phyloP scores from a whole-genome alignment of 2,329 filamentous ascomycete species.

The Parastagonospora nodorum region DNA sequence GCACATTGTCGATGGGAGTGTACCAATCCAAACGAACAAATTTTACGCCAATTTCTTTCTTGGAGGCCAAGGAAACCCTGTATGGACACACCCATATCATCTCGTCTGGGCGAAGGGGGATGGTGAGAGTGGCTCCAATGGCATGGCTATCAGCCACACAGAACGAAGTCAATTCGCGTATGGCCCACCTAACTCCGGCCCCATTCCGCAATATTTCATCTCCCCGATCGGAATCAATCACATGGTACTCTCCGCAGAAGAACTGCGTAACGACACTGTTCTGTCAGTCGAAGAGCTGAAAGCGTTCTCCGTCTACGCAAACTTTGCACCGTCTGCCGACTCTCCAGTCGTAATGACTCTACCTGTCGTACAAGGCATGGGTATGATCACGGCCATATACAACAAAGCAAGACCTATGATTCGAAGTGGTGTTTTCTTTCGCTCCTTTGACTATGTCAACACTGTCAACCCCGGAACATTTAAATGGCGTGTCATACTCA shows the following conservation, averaged over 20 bases:
- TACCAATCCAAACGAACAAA: conserved; percentile 74
- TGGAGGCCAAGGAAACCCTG: conserved; percentile 68
- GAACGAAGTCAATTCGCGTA: conserved; percentile 69
- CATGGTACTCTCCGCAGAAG: conserved; percentile 77
- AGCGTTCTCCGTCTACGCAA: conserved; percentile 68
- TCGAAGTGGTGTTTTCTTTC: conserved; percentile 77
- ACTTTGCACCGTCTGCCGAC: conserved; percentile 62
- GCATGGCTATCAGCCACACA: conserved; percentile 77
- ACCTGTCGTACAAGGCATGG: conserved; percentile 88
- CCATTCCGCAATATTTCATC: conserved; percentile 69
- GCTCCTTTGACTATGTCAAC: conserved; percentile 57
- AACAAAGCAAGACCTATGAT: conserved; percentile 71
- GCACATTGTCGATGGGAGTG: conserved; percentile 44
- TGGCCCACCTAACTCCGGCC: conserved; percentile 14
- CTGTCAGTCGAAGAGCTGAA: conserved; percentile 58
- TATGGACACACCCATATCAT: conserved; percentile 72
- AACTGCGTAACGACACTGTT: conserved; percentile 67
- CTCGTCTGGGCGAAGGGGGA: conserved; percentile 53
- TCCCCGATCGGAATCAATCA: conserved; percentile 86
- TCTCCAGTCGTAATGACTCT: conserved; percentile 70
- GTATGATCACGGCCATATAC: conserved; percentile 81
- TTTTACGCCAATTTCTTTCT: conserved; percentile 77
- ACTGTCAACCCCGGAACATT: conserved; percentile 43
- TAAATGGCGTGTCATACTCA: conserved; percentile 27
- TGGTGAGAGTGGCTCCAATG: conserved; percentile 68